phyloP scores from a whole-genome alignment of 2,329 filamentous ascomycete genomes.

The Cryphonectria carpinicola region DNA sequence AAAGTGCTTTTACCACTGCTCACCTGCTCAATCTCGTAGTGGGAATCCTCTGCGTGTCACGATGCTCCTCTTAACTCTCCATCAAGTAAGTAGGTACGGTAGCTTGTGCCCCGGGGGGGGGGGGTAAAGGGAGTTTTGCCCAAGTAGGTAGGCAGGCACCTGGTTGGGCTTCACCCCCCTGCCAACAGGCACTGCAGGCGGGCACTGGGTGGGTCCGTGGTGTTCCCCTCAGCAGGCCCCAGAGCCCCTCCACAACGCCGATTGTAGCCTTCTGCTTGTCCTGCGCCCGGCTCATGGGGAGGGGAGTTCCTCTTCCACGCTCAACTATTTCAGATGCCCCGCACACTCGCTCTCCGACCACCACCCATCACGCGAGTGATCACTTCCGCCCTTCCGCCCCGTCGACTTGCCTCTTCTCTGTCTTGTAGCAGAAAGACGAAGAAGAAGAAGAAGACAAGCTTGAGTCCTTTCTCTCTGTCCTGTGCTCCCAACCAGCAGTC shows the following conservation, averaged over 20 bases:
- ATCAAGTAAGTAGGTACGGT: background rate
- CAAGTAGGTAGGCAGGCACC: conserved; percentile 5
- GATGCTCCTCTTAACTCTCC: background rate
- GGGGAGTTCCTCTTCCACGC: conserved; percentile 8
- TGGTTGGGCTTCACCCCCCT: background rate
- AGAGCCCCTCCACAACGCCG: conserved; percentile 4
- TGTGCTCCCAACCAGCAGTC: conserved; percentile 10
- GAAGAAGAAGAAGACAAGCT: conserved; percentile 8
- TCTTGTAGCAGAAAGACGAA: background rate
- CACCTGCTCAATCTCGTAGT: background rate
- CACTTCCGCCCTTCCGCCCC: conserved; percentile 22
- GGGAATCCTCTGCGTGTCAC: background rate
- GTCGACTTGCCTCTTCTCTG: conserved; percentile 26
- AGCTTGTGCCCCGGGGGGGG: no score
- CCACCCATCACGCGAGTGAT: conserved; percentile 22
- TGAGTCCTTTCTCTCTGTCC: background rate
- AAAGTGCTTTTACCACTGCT: background rate
- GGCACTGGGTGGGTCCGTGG: background rate
- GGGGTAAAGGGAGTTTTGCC: background rate
- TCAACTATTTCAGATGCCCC: conserved; percentile 45
- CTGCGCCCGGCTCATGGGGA: background rate
- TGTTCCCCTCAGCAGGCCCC: conserved; percentile 2
- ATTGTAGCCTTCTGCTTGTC: conserved; percentile 11
- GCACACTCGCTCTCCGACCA: conserved; percentile 44
- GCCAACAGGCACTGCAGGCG: background rate